A percentile compares a stretch with the other conserved stretches of the same genome.
phyloP scores from a whole-genome alignment of 306 rosid genomes.

The Castanea mollissima region DNA sequence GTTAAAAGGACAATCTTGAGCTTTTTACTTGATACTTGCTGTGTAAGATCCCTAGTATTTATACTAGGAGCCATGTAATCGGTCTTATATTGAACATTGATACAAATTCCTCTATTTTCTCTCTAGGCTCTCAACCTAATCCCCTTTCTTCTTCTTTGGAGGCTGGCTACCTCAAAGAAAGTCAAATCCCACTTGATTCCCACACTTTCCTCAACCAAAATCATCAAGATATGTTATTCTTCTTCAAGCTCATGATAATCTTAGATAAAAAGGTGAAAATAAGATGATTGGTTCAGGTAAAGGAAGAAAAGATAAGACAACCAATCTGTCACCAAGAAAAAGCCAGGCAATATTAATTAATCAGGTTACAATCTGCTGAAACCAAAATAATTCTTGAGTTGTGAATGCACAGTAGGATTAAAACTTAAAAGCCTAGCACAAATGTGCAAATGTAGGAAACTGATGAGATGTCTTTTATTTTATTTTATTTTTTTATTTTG shows the following conservation, averaged over 20 bases:
- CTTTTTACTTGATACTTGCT: too few relatives aligned
- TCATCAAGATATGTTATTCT: neutral
- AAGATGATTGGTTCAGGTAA: neutral
- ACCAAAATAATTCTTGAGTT: neutral
- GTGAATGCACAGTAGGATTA: neutral
- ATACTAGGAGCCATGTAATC: too few relatives aligned
- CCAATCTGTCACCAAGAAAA: neutral
- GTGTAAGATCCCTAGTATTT: too few relatives aligned
- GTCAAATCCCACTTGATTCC: too few relatives aligned
- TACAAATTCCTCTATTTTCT: too few relatives aligned
- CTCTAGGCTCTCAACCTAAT: too few relatives aligned
- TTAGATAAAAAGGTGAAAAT: neutral
- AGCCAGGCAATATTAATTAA: neutral
- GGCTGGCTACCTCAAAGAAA: too few relatives aligned
- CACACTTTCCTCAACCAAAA: too few relatives aligned
- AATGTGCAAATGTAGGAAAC: conserved; percentile 1
- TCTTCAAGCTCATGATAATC: conserved; percentile 11
- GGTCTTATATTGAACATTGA: too few relatives aligned
- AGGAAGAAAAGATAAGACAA: neutral
- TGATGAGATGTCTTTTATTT: neutral
- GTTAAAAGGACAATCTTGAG: too few relatives aligned
- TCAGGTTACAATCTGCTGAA: neutral
- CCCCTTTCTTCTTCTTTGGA: too few relatives aligned
- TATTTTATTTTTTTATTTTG: too few relatives aligned
- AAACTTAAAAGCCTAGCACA: neutral